A percentile compares a stretch with the other conserved stretches of the same genome.
These are phyloP conservation scores for Xylaria longipes DNA, from an alignment of 495 filamentous ascomycete genomes.

Conservation along the genomic window DNA sequence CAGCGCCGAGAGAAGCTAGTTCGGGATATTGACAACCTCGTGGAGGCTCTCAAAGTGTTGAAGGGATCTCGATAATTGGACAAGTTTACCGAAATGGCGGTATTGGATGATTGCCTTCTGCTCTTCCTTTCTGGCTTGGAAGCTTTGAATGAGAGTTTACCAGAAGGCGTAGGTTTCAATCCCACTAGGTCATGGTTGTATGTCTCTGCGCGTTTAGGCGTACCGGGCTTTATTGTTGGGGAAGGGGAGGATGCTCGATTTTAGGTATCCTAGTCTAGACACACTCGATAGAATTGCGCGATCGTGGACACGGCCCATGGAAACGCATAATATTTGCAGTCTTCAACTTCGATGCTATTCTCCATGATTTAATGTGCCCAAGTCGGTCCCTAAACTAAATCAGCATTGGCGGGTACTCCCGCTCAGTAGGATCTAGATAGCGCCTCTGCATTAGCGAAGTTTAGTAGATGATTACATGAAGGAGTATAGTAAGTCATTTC, in stretches of 20 bases:
- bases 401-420: no score
- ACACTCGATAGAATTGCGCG: neutral
- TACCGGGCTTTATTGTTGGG: neutral
- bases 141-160: neutral
- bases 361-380: neutral
- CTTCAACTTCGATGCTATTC: neutral
- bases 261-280: neutral
- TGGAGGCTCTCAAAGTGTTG: constrained; percentile 37
- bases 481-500: neutral
- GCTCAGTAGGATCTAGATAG: no score
- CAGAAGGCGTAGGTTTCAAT: neutral
- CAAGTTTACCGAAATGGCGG: neutral
- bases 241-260: neutral
- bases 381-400: neutral
- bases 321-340: neutral
- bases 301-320: neutral
- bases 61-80: constrained; percentile 19
- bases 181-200: neutral
- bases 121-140: neutral
- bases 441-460: neutral
- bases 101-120: neutral
- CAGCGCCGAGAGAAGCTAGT: constrained; percentile 34
- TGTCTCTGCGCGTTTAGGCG: neutral
- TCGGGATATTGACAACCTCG: constrained; percentile 32
- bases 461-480: neutral